Evolutionary conservation across 192 early-diverging fungal genomes (phyloP), one percentile per base, ranked within the genome.

Genomic region (Rhizoclosmatium sp.): DNA sequence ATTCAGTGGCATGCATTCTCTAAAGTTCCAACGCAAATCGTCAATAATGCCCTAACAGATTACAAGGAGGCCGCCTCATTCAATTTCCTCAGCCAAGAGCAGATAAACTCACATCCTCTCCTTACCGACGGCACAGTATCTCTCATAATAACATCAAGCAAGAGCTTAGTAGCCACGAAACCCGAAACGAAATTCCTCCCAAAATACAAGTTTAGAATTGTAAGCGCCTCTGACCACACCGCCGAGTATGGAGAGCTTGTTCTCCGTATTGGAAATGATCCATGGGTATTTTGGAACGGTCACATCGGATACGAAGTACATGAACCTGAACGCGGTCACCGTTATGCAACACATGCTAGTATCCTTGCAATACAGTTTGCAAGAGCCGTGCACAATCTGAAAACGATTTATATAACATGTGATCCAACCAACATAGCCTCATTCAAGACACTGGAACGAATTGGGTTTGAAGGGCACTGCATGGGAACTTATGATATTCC

Each of bases 391-490:
- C 61, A 64, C 21, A 21, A 21, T 16, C 21, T 64, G 0, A 7
- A 64, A 21, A 64, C 61, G 4, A 21, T 64, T 7, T 64, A 64
- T 40, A 64, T 64, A 5, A 64, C 61, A 19, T 64, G 61, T 64
- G n/a, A 64, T 64, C 7, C 5, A 5, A 7, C 5, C 21, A 64
- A 64, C 40, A n/a, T 64, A 19, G 61, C 9, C 5, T 64, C 61
- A 7, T 39, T 39, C 5, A 64, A 64, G 5, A 40, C 61, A 9
- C n/a, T 64, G n/a, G 21, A 19, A 23, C 9, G 21, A 64, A 23
- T 19, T 23, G 61, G 51, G 9, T 7, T 7, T 54, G 51, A 7
- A 54, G 51, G 51, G 9, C 9, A 12, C 0, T 16, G 16, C 5
- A 12, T 54, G 51, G 51, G 51, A 16, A 16, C 16, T 7, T 54